Evolutionary conservation across 2,329 filamentous ascomycete species (phyloP).

Genomic region (Sodiomyces alkalinus): DNA sequence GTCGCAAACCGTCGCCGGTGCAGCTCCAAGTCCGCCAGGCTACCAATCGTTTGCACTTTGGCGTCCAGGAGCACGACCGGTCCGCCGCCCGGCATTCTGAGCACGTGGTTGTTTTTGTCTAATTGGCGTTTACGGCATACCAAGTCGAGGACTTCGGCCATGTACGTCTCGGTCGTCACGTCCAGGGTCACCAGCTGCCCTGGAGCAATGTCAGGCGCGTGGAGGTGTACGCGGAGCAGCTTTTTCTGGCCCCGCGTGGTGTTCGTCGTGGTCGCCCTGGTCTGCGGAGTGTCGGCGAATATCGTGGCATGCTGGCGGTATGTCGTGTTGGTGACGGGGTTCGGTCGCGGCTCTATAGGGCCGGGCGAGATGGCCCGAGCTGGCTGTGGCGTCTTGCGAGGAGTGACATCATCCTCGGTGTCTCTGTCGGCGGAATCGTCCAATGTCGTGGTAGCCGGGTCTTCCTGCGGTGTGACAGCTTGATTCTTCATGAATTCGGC

Average conservation of each 20-base stretch:
- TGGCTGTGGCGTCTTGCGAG: slow-evolving; percentile 30
- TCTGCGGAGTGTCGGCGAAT: slow-evolving; percentile 42
- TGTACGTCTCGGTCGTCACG: slow-evolving; percentile 69
- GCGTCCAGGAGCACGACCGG: slow-evolving; percentile 64
- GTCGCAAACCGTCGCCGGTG: slow-evolving; percentile 60
- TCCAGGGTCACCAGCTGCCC: slow-evolving; percentile 61
- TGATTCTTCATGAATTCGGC: slow-evolving; percentile 57
- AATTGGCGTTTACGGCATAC: slow-evolving; percentile 64
- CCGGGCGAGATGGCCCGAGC: slow-evolving; percentile 15
- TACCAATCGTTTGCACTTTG: slow-evolving; percentile 64
- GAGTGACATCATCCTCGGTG: slow-evolving; percentile 25
- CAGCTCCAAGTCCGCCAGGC: slow-evolving; percentile 60
- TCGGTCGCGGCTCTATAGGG: slow-evolving; percentile 25
- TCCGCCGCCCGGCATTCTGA: slow-evolving; percentile 61
- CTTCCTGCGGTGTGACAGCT: slow-evolving; percentile 49
- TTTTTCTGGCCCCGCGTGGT: slow-evolving; percentile 49
- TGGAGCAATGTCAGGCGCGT: slow-evolving; percentile 52
- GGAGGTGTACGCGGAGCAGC: slow-evolving; percentile 56
- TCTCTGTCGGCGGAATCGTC: slow-evolving; percentile 16
- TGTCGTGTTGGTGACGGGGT: slow-evolving; percentile 47
- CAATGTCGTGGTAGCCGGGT: too few relatives aligned
- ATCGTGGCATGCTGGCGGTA: slow-evolving; percentile 31
- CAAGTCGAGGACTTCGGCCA: slow-evolving; percentile 66
- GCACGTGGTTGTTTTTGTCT: slow-evolving; percentile 64
- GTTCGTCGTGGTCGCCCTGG: slow-evolving; percentile 23